phyloP scores from a whole-genome alignment of 73 alveolate genomes.

The Paramecium sonneborni region DNA sequence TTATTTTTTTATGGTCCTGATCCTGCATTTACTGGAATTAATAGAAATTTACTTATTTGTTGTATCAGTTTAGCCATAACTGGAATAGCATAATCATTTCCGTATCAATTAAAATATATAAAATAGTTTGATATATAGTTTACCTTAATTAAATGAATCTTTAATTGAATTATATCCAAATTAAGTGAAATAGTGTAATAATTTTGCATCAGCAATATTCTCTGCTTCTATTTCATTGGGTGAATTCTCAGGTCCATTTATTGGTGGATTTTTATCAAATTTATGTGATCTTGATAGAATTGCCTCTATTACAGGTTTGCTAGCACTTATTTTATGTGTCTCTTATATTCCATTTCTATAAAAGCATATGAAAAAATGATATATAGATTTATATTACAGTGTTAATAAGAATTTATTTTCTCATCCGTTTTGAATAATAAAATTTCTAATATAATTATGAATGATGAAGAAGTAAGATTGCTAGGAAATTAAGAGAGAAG shows the following conservation, averaged over 20 bases:
- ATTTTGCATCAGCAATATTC: background rate
- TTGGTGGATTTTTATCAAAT: background rate
- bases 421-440: background rate
- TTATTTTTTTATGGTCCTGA: conserved; percentile 20
- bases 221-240: background rate
- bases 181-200: background rate
- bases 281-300: background rate
- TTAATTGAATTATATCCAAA: background rate
- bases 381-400: background rate
- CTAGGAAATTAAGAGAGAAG: background rate
- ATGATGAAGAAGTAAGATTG: background rate
- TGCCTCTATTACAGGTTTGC: background rate
- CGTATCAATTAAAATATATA: background rate
- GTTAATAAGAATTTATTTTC: background rate
- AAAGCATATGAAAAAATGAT: background rate
- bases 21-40: conserved; percentile 5
- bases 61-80: background rate
- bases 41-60: background rate
- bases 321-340: background rate
- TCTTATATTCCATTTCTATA: background rate
- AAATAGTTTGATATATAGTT: background rate
- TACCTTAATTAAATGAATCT: background rate
- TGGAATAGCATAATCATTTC: background rate
- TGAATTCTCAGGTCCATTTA: background rate
- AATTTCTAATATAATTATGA: background rate